Evolutionary conservation across 208 protist species (phyloP).

Genomic region (Leishmania aethiopica): DNA sequence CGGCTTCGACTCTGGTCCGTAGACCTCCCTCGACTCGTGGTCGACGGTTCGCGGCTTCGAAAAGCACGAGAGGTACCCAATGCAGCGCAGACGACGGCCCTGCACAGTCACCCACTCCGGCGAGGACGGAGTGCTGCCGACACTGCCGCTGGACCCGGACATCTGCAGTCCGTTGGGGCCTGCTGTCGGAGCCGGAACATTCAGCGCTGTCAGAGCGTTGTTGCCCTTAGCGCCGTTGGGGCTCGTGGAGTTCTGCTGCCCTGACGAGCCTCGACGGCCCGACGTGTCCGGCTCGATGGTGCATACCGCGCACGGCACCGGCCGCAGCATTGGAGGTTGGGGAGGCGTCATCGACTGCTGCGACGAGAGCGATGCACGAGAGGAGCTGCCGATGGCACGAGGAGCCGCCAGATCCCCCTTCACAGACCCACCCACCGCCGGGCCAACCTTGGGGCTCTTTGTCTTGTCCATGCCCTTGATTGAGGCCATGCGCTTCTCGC

Average conservation of each 20-base stretch:
- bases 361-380: not conserved
- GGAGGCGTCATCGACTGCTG: slow-evolving; percentile 4
- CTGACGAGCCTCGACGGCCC: slow-evolving; percentile 20
- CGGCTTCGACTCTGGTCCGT: slow-evolving; percentile 7
- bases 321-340: slow-evolving; percentile 49
- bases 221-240: slow-evolving; percentile 12
- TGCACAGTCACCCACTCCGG: slow-evolving; percentile 54
- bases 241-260: not conserved
- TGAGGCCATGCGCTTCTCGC: not conserved
- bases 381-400: not conserved
- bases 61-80: slow-evolving; percentile 66
- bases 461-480: slow-evolving; percentile 4
- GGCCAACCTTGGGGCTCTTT: not conserved
- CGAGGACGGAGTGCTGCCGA: not conserved
- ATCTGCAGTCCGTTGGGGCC: slow-evolving; percentile 6
- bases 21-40: not conserved
- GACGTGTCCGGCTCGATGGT: slow-evolving; percentile 66
- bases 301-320: slow-evolving; percentile 82
- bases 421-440: not conserved
- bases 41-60: slow-evolving; percentile 16
- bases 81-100: slow-evolving; percentile 58
- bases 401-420: not conserved
- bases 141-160: not conserved
- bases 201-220: slow-evolving; percentile 9
- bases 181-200: slow-evolving; percentile 7